Percentiles rank a stretch among this genome's conserved stretches.
Evolutionary conservation across 208 protist species (phyloP).

Genomic region (Trypanosoma boissoni): DNA sequence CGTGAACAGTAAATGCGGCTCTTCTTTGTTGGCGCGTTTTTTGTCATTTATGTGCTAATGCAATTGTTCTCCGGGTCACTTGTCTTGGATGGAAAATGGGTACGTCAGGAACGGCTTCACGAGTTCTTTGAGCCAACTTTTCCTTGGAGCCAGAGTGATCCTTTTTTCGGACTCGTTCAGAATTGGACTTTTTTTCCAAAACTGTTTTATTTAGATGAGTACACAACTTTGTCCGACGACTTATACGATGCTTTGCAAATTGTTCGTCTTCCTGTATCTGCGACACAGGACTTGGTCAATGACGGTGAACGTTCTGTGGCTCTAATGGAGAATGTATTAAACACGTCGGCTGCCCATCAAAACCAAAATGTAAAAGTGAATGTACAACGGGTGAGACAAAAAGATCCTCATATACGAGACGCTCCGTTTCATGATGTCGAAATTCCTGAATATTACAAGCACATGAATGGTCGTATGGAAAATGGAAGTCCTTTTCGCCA

Average conservation of each 20-base stretch:
- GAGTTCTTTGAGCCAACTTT: conserved; percentile 2
- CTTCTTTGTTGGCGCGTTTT: not conserved
- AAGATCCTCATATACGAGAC: too few relatives aligned
- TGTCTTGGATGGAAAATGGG: not conserved
- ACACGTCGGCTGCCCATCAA: too few relatives aligned
- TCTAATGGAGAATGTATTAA: too few relatives aligned
- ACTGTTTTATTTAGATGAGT: conserved; percentile 25
- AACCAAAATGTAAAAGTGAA: too few relatives aligned
- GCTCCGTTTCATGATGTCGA: too few relatives aligned
- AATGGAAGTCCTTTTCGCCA: too few relatives aligned
- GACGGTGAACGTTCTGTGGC: not conserved
- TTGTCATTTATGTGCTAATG: conserved; percentile 2
- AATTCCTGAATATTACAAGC: too few relatives aligned
- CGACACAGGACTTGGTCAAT: conserved; percentile 4
- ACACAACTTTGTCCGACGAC: conserved; percentile 30
- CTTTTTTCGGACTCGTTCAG: conserved; percentile 9
- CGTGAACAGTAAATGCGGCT: too few relatives aligned
- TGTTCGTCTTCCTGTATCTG: conserved; percentile 13
- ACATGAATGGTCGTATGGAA: too few relatives aligned
- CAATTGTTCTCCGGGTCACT: not conserved
- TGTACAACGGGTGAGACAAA: too few relatives aligned
- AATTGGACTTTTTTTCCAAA: conserved; percentile 8
- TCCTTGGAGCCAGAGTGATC: not conserved
- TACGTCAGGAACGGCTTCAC: not conserved
- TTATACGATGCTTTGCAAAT: conserved; percentile 42